A percentile compares a stretch with the other conserved stretches of the same genome.
Conservation (phyloP, 495 filamentous ascomycete species). For the Penicillium roqueforti region DNA sequence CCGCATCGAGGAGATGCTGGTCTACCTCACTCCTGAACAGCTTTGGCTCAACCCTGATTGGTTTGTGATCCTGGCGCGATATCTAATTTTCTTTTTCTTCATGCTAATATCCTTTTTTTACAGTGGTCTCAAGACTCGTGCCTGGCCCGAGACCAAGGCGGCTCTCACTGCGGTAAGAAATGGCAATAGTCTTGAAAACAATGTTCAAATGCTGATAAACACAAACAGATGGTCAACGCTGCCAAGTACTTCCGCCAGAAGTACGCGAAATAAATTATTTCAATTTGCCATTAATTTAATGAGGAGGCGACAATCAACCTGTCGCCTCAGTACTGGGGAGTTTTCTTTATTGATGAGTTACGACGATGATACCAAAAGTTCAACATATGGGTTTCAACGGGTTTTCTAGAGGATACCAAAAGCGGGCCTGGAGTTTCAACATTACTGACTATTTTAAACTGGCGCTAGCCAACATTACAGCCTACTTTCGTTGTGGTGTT, state of each 20-base stretch:
- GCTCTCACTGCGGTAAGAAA: constrained; percentile 54
- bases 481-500: constrained; percentile 15
- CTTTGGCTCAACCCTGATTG: constrained; percentile 99
- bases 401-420: constrained; percentile 48
- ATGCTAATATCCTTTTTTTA: neutral
- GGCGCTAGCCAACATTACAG: constrained; percentile 14
- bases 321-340: constrained; percentile 35
- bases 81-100: neutral
- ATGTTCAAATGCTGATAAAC: neutral
- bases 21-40: constrained; percentile 89
- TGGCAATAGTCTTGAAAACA: neutral
- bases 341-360: constrained; percentile 44
- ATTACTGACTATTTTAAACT: constrained; percentile 60
- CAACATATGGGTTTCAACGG: constrained; percentile 46
- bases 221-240: constrained; percentile 79
- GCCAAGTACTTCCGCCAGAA: constrained; percentile 94
- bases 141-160: constrained; percentile 94
- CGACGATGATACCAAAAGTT: constrained; percentile 52
- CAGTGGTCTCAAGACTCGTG: constrained; percentile 87
- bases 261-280: constrained; percentile 56
- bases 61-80: neutral
- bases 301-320: constrained; percentile 42
- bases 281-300: constrained; percentile 26
- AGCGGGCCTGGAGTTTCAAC: constrained; percentile 50
- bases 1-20: constrained; percentile 93